These are phyloP conservation scores for Urtica urens DNA, from an alignment of 306 rosid species.

Conservation along the genomic window DNA sequence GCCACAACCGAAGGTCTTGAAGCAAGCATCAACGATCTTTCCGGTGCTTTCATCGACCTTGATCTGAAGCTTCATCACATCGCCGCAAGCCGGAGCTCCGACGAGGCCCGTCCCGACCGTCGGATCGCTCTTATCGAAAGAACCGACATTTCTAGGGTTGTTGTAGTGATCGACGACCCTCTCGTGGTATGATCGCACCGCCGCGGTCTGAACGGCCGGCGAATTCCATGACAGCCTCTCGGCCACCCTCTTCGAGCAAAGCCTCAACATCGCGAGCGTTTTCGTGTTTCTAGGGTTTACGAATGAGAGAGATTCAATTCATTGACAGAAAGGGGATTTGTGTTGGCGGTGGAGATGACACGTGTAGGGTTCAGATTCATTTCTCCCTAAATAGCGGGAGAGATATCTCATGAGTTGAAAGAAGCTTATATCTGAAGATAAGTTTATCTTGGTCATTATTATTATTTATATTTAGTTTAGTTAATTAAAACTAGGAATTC, in stretches of 20 bases:
- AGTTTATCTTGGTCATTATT: no score
- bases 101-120: constrained; percentile 79
- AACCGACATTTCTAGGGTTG: constrained; percentile 76
- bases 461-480: no score
- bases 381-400: no score
- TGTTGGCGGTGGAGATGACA: not conserved
- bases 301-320: not conserved
- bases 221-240: constrained; percentile 25
- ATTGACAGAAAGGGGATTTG: not conserved
- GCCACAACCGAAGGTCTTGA: constrained; percentile 91
- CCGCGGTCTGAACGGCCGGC: constrained; percentile 27
- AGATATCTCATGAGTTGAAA: no score
- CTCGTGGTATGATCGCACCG: constrained; percentile 65
- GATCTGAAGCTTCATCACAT: constrained; percentile 90
- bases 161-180: constrained; percentile 81
- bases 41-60: constrained; percentile 70
- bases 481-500: no score
- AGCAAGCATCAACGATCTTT: constrained; percentile 70
- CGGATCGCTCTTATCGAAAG: constrained; percentile 74
- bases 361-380: constrained; percentile 18
- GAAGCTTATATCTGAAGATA: no score
- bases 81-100: constrained; percentile 88
- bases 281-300: not conserved
- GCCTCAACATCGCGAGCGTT: constrained; percentile 35
- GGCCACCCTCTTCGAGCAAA: constrained; percentile 35